Evolutionary conservation across 306 rosid species (phyloP).

Genomic region (Corylus heterophylla): DNA sequence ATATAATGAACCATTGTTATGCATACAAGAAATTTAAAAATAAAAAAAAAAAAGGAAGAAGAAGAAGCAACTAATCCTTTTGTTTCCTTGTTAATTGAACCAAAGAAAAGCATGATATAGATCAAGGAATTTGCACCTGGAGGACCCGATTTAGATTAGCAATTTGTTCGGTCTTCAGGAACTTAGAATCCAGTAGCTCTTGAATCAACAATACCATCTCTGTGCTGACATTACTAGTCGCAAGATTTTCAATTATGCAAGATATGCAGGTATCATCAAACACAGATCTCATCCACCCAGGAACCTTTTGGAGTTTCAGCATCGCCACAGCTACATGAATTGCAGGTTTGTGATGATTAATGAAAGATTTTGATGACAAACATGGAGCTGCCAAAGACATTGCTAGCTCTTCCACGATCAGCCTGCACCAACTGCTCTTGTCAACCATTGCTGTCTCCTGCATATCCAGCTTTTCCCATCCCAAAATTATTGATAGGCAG

Average conservation of each 20-base stretch:
- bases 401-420: constrained; percentile 81
- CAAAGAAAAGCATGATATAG: background rate
- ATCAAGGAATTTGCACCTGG: constrained; percentile 49
- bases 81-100: background rate
- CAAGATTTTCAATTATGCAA: constrained; percentile 60
- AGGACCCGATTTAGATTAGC: constrained; percentile 53
- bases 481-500: constrained; percentile 64
- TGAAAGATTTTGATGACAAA: constrained; percentile 56
- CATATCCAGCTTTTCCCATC: constrained; percentile 50
- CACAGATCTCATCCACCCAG: constrained; percentile 69
- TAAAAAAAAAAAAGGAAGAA: background rate
- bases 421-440: constrained; percentile 66
- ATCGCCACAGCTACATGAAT: constrained; percentile 55
- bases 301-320: constrained; percentile 55
- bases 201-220: constrained; percentile 63
- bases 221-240: constrained; percentile 48
- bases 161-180: constrained; percentile 60
- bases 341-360: constrained; percentile 55
- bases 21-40: background rate
- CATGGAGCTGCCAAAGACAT: constrained; percentile 66
- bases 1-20: background rate
- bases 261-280: constrained; percentile 68
- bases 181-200: constrained; percentile 54
- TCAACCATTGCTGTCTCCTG: constrained; percentile 36
- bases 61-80: background rate